Evolutionary conservation across 2,329 filamentous ascomycete genomes (phyloP), one percentile per base, ranked within the genome.

Genomic region (Nemania abortiva): DNA sequence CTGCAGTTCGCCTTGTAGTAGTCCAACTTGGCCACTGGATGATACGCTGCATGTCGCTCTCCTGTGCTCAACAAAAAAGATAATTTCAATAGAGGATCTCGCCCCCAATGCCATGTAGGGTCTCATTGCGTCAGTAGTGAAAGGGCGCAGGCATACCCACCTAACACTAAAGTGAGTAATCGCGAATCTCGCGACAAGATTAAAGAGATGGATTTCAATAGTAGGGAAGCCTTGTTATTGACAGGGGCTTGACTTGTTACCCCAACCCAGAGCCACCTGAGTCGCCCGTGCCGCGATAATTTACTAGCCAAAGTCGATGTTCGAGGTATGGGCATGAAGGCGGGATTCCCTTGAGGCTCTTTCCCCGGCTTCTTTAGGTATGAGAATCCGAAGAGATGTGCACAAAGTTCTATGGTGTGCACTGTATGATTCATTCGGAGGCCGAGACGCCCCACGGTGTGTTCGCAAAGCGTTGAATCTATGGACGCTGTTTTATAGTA

Each of bases 51-150:
- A 66, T 56, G 20, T 60, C 50, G 45, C 39, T 54, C 47, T 56
- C 66, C 49, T 54, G 47, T 24, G 22, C 42, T 57, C 55, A 63
- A 53, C 37, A 57, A 42, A 7, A 15, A 42, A 18, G 13, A 20
- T 13, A n/a, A n/a, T 42, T 42, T 31, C 55, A 52, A 64, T 39
- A 58, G 34, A 50, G 37, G 37, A 31, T 69, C 50, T 53, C 20
- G 58, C 57, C 56, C 58, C 63, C 58, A 59, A 55, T 52, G 49
- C n/a, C 39, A 49, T 59, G 63, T 57, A 52, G 54, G 62, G 66
- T 69, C 50, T 66, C 69, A 69, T 71, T 66, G 66, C 66, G 52
- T 69, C 55, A 56, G 62, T 60, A 68, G 62, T 49, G 50, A 69
- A 59, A 64, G 29, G 63, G 59, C 50, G 55, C 62, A 65, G 61